Conservation (phyloP, 306 rosid species). For the Trichosanthes truncata region DNA sequence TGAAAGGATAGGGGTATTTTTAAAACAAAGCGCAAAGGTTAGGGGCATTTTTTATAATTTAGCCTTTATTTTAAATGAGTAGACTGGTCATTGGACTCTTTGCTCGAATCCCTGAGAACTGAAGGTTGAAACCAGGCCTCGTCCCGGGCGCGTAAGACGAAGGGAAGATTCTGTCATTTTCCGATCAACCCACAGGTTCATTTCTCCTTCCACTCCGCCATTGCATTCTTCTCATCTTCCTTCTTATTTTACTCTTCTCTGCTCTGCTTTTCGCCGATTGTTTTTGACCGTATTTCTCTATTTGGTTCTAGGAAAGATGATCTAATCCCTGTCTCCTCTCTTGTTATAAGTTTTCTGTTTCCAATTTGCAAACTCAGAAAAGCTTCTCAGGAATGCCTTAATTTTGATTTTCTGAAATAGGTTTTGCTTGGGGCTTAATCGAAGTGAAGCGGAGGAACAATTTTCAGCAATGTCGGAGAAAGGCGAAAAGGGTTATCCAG, state of each 20-base stretch:
- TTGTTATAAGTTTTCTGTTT: too few relatives aligned
- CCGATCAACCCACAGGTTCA: conserved; percentile 3
- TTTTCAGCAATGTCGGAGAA: conserved; percentile 45
- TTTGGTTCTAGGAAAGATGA: neutral
- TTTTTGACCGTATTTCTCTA: neutral
- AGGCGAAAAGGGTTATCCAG: conserved; percentile 50
- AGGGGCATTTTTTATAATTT: too few relatives aligned
- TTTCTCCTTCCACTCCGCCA: neutral
- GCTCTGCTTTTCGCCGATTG: neutral
- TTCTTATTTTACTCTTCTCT: neutral
- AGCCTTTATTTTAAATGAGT: too few relatives aligned
- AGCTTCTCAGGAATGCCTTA: neutral
- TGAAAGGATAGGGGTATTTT: too few relatives aligned
- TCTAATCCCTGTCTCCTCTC: neutral
- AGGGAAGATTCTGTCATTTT: neutral
- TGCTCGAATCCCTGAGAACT: neutral
- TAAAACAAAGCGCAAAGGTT: too few relatives aligned
- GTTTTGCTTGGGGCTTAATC: neutral
- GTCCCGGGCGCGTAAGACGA: neutral
- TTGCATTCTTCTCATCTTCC: neutral
- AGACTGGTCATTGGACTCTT: neutral
- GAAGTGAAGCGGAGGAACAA: neutral
- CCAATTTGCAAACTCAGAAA: neutral
- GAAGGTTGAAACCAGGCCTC: neutral
- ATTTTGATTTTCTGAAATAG: neutral